phyloP scores from a whole-genome alignment of 306 rosid genomes.

The Cucurbita maxima region DNA sequence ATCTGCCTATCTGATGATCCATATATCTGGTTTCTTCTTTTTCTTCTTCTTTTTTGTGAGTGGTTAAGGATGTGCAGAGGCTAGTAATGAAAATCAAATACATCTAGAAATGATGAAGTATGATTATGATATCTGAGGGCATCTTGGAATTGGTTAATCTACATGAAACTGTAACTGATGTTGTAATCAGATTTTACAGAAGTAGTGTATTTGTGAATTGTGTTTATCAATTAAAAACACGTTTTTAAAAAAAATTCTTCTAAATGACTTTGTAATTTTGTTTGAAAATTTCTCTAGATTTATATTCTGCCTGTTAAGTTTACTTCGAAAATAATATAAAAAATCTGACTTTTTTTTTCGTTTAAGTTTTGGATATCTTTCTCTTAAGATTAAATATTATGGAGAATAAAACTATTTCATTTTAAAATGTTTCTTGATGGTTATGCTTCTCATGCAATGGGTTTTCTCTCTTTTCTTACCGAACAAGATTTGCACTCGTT shows the following conservation, averaged over 20 bases:
- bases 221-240: neutral
- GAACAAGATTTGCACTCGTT: neutral
- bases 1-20: neutral
- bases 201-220: neutral
- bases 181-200: neutral
- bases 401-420: neutral
- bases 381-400: neutral
- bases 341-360: too few relatives aligned
- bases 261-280: neutral
- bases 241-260: neutral
- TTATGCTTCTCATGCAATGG: neutral
- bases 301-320: neutral
- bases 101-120: neutral
- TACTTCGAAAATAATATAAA: neutral
- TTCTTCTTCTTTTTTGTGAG: neutral
- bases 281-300: neutral
- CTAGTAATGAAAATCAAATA: neutral
- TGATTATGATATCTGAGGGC: slow-evolving; percentile 1
- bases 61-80: slow-evolving; percentile 4
- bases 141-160: neutral
- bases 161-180: neutral
- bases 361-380: too few relatives aligned
- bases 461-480: neutral
- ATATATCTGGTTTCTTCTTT: neutral
- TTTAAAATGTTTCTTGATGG: neutral